Base-by-base conservation (phyloP, 176 grass and related monocot species). In the Puccinellia tenuiflora region DNA sequence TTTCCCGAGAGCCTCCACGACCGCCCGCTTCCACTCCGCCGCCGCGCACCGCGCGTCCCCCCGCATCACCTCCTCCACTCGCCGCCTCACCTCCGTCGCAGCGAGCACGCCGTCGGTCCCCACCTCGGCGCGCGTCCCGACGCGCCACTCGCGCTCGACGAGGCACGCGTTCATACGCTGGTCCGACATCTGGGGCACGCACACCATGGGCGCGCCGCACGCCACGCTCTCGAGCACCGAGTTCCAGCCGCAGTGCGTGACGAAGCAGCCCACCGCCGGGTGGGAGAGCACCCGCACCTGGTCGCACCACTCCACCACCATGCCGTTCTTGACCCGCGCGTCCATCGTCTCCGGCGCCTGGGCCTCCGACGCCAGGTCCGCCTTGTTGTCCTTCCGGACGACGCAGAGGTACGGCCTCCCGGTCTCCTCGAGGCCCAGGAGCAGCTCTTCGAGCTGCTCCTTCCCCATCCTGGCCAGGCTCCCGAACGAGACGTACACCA, bases 191-290 rank as follows among this genome's bases (percentile, higher is more conserved):
- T 90, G 91, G 8, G 94, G 94, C 79, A 86, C 83, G 22, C 42
- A 35, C 13, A 97, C 85, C 25, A 48, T 80, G 0, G 91, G 91
- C 64, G 94, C 85, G 24, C 94, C 91, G 64, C 77, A 73, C 14
- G 72, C 81, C 26, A 94, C 20, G 35, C 72, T 73, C 85, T 94
- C 92, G 25, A 89, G 51, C 45, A 85, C 89, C 34, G 92, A 94
- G 87, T 94, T 94, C 92, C 92, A 94, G 1, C 92, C 89, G 77
- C 94, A 92, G 77, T 97, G 94, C 3, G 89, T 97, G 17, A 97
- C 79, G 78, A 97, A 97, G 85, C 94, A 97, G 2, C 80, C 91
- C 4, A 97, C 85, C 6, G 89, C 67, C 5, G 85, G 83, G 79
- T 97, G 94, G 39, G 48, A 75, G n/a, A 97, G 75, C 42, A 97